Evolutionary conservation across 371 early-diverging fungal species (phyloP), one percentile per base, ranked within the genome.

Genomic region (Rhizomucor miehei): DNA sequence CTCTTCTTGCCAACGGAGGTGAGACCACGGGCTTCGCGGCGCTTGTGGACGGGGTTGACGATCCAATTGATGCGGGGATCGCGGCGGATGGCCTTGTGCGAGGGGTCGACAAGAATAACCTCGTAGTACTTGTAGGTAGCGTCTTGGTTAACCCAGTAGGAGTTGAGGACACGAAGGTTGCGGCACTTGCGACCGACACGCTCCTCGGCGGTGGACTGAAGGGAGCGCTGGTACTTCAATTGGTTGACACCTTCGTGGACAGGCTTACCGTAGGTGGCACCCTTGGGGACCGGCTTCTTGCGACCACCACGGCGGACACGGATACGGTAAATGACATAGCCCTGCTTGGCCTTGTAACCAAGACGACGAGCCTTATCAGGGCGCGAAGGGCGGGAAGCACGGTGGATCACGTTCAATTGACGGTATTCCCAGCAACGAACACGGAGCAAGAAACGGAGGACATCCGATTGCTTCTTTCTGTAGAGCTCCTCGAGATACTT

Each of bases 51-150:
- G 61, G 92, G 81, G 68, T 92, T 92, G 84, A 84, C 89, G 78
- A 99, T 97, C 99, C 99, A 99, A 90, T 98, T 96, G 85, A 98
- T 91, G 83, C 97, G 94, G 60, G 93, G 79, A 76, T 99, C 99
- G 67, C 94, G 94, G 63, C 99, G 91, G 82, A 99, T 97, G 63
- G 91, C 93, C 85, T 91, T 90, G 90, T 97, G 97, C 54, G 75
- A 69, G 63, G 98, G 97, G 77, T 99, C 98, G 64, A 99, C 98
- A 54, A 94, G 85, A 79, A 99, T 99, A 68, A 98, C 96, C 80
- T 99, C 99, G 76, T 79, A 99, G 89, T 90, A 97, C 87, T 99
- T 98, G 91, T 91, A 98, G 71, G 94, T 92, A 59, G 95, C 81
- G 79, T 99, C 99, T 81, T 93, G 89, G 91, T 97, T 96, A 58